Evolutionary conservation across 805 yeast species (phyloP).

Genomic region (Starmerella sirachaensis): DNA sequence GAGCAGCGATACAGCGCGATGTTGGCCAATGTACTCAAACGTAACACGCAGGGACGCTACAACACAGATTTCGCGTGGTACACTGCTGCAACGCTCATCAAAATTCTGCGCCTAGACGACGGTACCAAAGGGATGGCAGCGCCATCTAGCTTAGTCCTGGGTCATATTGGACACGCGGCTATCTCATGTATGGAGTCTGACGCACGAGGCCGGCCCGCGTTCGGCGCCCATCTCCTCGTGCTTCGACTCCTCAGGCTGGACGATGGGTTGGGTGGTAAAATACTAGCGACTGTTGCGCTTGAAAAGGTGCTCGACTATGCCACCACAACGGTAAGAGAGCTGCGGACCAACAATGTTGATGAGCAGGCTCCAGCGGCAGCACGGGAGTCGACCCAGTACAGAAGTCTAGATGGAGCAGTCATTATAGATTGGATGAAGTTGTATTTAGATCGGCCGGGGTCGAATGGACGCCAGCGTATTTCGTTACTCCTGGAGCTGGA

Average conservation of each 20-base stretch:
- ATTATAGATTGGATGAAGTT: slow-evolving; percentile 9
- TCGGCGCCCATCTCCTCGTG: slow-evolving; percentile 13
- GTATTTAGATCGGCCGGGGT: slow-evolving; percentile 1
- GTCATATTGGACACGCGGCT: slow-evolving; percentile 1
- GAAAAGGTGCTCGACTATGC: slow-evolving; percentile 10
- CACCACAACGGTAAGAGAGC: not conserved
- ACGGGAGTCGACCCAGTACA: slow-evolving; percentile 5
- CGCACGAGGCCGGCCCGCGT: slow-evolving; percentile 10
- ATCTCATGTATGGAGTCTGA: slow-evolving; percentile 1
- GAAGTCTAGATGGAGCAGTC: slow-evolving; percentile 4
- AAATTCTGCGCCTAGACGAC: not conserved
- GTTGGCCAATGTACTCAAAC: slow-evolving; percentile 6
- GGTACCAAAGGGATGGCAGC: no score
- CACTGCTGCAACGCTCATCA: slow-evolving; percentile 3
- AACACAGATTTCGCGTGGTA: slow-evolving; percentile 20
- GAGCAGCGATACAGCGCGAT: slow-evolving; percentile 2
- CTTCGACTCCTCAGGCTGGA: not conserved
- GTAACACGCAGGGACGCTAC: slow-evolving; percentile 10
- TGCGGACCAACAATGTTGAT: not conserved
- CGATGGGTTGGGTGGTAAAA: not conserved
- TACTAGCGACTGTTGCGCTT: not conserved
- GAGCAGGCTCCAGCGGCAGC: slow-evolving; percentile 5
- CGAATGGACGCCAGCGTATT: not conserved
- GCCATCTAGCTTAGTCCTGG: no score
- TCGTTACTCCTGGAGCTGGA: not conserved